Base-by-base conservation (phyloP, 768 basidiomycete species). In the Trametes maxima region DNA sequence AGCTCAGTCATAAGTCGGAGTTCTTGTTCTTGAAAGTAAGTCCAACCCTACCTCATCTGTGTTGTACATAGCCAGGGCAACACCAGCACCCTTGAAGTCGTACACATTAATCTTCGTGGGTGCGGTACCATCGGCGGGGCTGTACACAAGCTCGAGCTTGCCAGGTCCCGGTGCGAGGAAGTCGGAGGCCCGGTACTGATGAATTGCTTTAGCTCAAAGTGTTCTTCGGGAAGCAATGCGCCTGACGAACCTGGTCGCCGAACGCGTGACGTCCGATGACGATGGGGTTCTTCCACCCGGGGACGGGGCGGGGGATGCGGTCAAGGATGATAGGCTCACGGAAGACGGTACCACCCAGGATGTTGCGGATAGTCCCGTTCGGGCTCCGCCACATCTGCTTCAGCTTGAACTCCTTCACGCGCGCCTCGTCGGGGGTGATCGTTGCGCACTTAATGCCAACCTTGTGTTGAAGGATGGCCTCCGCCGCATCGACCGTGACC, bases 401-500 rank as follows among this genome's bases (percentile, higher is more conserved):
- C 72, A 99, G 82, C 51, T 94, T 92, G 85, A 97, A 99, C 77
- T 98, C 97, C 73, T 95, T 78, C 48, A 98, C 94, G 59, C 95
- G 89, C 22, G 87, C 94, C 74, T 98, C 96, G 72, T 99, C 97
- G 6, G 97, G 97, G 1, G 97, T 99, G 78, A 98, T 98, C 46
- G 96, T 98, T 42, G 95, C 96, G 78, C 96, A 99, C 77, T 99
- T 99, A 79, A 98, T 95, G 65, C 96, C 97, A 65, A 99, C 97
- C 65, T 88, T 88, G 84, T 97, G 86, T 76, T 97, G 83, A 59
- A 91, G 82, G 73, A 98, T 98, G 57, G 97, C 97, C 67, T 98
- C 86, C 17, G 96, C 95, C 25, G 95, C 90, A 12, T 98, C 95
- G 62, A 93, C 74, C 6, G 97, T 99, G 36, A 99, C 88, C 76